These are phyloP conservation scores for Pichia exigua DNA, from an alignment of 805 yeast species.

Conservation along the genomic window DNA sequence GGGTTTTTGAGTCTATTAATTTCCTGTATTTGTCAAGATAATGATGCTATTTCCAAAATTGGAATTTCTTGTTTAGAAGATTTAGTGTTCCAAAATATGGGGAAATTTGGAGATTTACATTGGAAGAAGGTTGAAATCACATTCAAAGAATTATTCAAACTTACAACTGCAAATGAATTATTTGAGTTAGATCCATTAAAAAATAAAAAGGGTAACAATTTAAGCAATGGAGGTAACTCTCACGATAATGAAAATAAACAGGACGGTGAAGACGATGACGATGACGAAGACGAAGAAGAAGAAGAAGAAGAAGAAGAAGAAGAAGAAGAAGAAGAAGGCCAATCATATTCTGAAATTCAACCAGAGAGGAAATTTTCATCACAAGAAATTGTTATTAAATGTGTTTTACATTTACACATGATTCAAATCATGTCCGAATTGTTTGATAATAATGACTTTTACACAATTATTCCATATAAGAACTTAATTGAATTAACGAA, in stretches of 20 bases:
- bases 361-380: slow-evolving; percentile 42
- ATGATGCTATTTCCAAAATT: slow-evolving; percentile 91
- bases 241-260: slow-evolving; percentile 9
- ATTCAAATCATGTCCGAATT: slow-evolving; percentile 81
- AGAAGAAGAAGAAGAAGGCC: slow-evolving; percentile 14
- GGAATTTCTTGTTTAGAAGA: slow-evolving; percentile 86
- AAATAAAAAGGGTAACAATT: slow-evolving; percentile 12
- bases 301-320: slow-evolving; percentile 7
- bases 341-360: slow-evolving; percentile 2
- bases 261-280: slow-evolving; percentile 7
- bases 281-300: slow-evolving; percentile 8
- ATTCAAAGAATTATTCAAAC: slow-evolving; percentile 60
- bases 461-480: slow-evolving; percentile 57
- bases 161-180: slow-evolving; percentile 81
- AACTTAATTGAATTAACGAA: slow-evolving; percentile 53
- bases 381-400: slow-evolving; percentile 66
- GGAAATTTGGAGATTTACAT: slow-evolving; percentile 53
- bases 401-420: slow-evolving; percentile 83
- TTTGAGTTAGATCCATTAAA: slow-evolving; percentile 52
- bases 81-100: slow-evolving; percentile 66
- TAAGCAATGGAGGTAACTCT: background rate
- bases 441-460: slow-evolving; percentile 62
- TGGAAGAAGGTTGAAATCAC: slow-evolving; percentile 69
- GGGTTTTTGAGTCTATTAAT: slow-evolving; percentile 72
- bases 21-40: slow-evolving; percentile 92